Conservation (phyloP, 1,284 basidiomycete species). For the Mycosarcoma maydis region DNA sequence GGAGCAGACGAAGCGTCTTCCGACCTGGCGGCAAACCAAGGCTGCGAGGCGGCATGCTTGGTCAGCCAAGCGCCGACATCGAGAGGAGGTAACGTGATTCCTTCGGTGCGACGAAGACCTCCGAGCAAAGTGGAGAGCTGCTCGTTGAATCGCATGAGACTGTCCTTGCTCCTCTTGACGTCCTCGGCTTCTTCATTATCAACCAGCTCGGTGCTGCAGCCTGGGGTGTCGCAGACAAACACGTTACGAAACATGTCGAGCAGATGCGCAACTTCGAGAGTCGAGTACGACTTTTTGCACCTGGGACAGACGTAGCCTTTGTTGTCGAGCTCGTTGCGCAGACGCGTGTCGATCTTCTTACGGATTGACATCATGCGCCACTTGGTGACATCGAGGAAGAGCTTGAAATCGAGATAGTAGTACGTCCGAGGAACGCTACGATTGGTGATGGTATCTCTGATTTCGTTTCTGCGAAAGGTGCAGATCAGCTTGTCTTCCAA, state of each 20-base stretch:
- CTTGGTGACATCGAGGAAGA: constrained; percentile 95
- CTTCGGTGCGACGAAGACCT: constrained; percentile 86
- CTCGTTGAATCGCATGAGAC: constrained; percentile 93
- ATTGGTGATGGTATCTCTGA: constrained; percentile 48
- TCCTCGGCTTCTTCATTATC: constrained; percentile 92
- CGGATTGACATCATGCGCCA: constrained; percentile 97
- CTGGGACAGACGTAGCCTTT: constrained; percentile 94
- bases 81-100: constrained; percentile 75
- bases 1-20: constrained; percentile 22
- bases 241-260: constrained; percentile 73
- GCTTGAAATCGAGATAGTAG: constrained; percentile 95
- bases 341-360: constrained; percentile 77
- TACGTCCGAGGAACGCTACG: constrained; percentile 70
- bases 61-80: constrained; percentile 73
- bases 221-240: constrained; percentile 64
- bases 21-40: constrained; percentile 40
- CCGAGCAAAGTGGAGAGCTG: constrained; percentile 88
- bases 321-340: constrained; percentile 75
- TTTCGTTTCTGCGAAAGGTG: constrained; percentile 66
- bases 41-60: constrained; percentile 54
- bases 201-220: constrained; percentile 76
- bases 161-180: constrained; percentile 83
- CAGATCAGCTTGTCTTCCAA: constrained; percentile 79
- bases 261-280: constrained; percentile 84
- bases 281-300: constrained; percentile 84